phyloP scores from a whole-genome alignment of 345 rosid species.

The Microcos paniculata region DNA sequence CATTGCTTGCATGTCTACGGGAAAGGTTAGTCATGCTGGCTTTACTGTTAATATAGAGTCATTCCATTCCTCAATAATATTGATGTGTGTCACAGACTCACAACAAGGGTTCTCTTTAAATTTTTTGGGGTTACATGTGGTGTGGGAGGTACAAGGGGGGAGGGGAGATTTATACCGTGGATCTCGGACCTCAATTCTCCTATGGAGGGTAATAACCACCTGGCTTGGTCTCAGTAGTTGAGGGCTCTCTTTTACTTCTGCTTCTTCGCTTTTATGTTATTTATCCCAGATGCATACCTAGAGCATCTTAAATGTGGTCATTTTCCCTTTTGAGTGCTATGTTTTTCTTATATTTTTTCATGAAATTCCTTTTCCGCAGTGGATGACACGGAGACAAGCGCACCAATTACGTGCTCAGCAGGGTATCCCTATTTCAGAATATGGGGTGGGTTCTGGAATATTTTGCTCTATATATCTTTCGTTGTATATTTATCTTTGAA shows the following conservation, averaged over 20 bases:
- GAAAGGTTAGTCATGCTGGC: constrained; percentile 54
- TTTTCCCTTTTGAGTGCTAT: neutral
- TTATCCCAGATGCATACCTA: neutral
- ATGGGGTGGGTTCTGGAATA: constrained; percentile 62
- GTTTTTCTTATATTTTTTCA: neutral
- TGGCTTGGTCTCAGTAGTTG: too few species aligned
- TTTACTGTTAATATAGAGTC: neutral
- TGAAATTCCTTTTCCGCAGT: constrained; percentile 43
- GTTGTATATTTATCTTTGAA: neutral
- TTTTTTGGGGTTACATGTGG: too few species aligned
- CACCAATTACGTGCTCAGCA: constrained; percentile 85
- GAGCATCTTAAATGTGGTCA: neutral
- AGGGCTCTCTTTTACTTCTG: neutral
- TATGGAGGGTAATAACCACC: too few species aligned
- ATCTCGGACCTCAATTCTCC: too few species aligned
- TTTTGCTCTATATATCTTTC: constrained; percentile 11
- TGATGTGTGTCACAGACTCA: neutral
- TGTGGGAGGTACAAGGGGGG: too few species aligned
- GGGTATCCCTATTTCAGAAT: constrained; percentile 94
- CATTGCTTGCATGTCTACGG: constrained; percentile 73
- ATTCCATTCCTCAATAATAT: neutral
- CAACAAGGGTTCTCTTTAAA: neutral
- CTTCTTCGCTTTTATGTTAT: neutral
- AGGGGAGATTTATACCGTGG: too few species aligned
- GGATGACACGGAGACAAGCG: constrained; percentile 87